Base-by-base conservation (phyloP, 2,329 filamentous ascomycete species). In the Colletotrichum plurivorum region DNA sequence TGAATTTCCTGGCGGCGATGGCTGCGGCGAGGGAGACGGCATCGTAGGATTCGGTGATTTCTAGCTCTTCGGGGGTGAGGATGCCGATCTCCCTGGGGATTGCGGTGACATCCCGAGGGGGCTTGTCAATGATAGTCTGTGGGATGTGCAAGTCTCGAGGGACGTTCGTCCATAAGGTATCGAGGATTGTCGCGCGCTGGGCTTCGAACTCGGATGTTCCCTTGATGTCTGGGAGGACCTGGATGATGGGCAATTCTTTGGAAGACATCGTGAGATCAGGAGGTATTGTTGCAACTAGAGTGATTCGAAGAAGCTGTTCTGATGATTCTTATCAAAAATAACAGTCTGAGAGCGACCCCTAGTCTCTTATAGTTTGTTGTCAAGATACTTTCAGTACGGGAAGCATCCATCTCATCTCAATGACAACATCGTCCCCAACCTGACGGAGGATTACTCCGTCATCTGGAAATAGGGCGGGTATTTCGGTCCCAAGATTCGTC, bases 11-110 rank as follows among this genome's bases (percentile, higher is more conserved):
- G 2, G 71, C 68, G 0, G 79, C 78, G 9, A 86, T 81, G 10
- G 78, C 80, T 31, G 75, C 76, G 0, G 82, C 80, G 5, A 87
- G 78, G 2, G 73, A 78, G 5, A 78, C 75, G 0, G 81, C 83
- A 71, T 86, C 83, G 56, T 83, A 82, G 15, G 78, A 76, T 41
- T 85, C 82, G 0, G 87, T 88, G 43, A 88, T 84, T 9, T 79
- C 76, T 4, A 87, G 70, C 72, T 88, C 85, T n/a, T 76, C 69
- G 0, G 77, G 54, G 0, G 82, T 80, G 7, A 88, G 73, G 8
- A 88, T 74, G 1, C 84, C 84, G 57, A 82, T 84, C 58, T 76
- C 62, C 25, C 73, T 55, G 12, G 83, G 82, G 5, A 84, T 69
- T 9, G 63, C 62, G 1, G 78, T 76, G 43, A 82, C 82, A 18